phyloP scores from a whole-genome alignment of 1,139 yeast genomes.

The Blastobotrys buckinghamii region DNA sequence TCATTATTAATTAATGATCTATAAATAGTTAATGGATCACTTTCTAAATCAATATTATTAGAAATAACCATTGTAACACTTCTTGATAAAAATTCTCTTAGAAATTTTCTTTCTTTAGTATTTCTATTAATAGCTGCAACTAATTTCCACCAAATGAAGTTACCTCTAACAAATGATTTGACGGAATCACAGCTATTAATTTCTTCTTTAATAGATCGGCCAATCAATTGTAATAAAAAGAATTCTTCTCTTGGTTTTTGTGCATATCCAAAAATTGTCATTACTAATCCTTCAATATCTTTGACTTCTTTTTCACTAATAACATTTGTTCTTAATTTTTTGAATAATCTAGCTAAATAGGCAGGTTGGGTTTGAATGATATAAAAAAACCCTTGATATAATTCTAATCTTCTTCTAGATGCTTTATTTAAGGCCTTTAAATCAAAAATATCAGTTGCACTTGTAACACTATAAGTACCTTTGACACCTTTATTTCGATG shows the following conservation, averaged over 20 bases:
- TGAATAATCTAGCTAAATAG: slow-evolving; percentile 59
- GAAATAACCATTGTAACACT: slow-evolving; percentile 45
- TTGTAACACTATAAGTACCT: slow-evolving; percentile 19
- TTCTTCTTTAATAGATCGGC: slow-evolving; percentile 46
- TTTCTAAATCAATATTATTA: slow-evolving; percentile 60
- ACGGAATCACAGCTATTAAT: slow-evolving; percentile 28
- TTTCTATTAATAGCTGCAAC: slow-evolving; percentile 52
- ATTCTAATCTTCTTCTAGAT: slow-evolving; percentile 42
- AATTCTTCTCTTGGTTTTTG: slow-evolving; percentile 62
- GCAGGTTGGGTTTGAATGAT: slow-evolving; percentile 78
- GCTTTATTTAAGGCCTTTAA: slow-evolving; percentile 38
- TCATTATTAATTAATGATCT: slow-evolving; percentile 44
- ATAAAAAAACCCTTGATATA: slow-evolving; percentile 74
- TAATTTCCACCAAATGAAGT: slow-evolving; percentile 43
- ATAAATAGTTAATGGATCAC: slow-evolving; percentile 66
- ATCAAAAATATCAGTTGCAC: slow-evolving; percentile 33
- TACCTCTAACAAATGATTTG: slow-evolving; percentile 28
- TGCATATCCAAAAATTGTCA: slow-evolving; percentile 43
- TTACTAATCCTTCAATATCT: slow-evolving; percentile 44
- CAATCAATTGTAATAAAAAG: slow-evolving; percentile 57
- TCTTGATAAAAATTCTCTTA: slow-evolving; percentile 51
- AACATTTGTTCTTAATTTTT: slow-evolving; percentile 25
- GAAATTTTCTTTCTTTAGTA: slow-evolving; percentile 52
- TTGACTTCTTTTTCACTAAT: slow-evolving; percentile 33
- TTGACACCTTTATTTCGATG: slow-evolving; percentile 42